These are phyloP conservation scores for Mycena sanguinolenta DNA, from an alignment of 768 basidiomycete genomes.

Conservation along the genomic window DNA sequence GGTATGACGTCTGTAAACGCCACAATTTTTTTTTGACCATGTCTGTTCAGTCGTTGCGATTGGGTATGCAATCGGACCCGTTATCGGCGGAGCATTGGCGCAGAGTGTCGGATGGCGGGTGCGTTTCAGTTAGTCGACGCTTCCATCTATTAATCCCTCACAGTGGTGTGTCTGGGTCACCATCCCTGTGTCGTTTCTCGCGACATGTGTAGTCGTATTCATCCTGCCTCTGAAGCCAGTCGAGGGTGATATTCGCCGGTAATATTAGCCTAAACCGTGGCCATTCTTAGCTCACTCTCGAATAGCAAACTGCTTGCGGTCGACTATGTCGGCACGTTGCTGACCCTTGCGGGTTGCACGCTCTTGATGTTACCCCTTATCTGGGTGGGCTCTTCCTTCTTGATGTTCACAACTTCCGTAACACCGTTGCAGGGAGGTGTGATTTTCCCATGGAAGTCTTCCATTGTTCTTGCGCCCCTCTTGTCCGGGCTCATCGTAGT, in stretches of 20 bases:
- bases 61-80: slow-evolving; percentile 76
- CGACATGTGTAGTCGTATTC: slow-evolving; percentile 69
- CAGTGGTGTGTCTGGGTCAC: slow-evolving; percentile 86
- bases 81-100: slow-evolving; percentile 75
- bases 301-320: slow-evolving; percentile 72
- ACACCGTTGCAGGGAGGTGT: slow-evolving; percentile 68
- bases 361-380: slow-evolving; percentile 79
- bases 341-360: slow-evolving; percentile 73
- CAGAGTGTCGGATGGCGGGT: slow-evolving; percentile 76
- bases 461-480: slow-evolving; percentile 72
- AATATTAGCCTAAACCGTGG: too few relatives aligned
- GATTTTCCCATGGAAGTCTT: slow-evolving; percentile 79
- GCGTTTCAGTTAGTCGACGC: slow-evolving; percentile 37
- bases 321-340: slow-evolving; percentile 71
- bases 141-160: neutral
- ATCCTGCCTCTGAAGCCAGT: slow-evolving; percentile 80
- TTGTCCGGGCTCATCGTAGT: slow-evolving; percentile 67
- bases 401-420: neutral
- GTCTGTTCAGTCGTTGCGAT: slow-evolving; percentile 55
- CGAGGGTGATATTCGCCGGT: slow-evolving; percentile 69
- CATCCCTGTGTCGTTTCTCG: slow-evolving; percentile 67
- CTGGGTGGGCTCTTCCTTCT: slow-evolving; percentile 61
- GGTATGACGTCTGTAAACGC: slow-evolving; percentile 11
- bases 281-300: neutral
- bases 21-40: neutral